Evolutionary conservation across 2,329 filamentous ascomycete genomes (phyloP).

Genomic region (Penicillium concentricum): DNA sequence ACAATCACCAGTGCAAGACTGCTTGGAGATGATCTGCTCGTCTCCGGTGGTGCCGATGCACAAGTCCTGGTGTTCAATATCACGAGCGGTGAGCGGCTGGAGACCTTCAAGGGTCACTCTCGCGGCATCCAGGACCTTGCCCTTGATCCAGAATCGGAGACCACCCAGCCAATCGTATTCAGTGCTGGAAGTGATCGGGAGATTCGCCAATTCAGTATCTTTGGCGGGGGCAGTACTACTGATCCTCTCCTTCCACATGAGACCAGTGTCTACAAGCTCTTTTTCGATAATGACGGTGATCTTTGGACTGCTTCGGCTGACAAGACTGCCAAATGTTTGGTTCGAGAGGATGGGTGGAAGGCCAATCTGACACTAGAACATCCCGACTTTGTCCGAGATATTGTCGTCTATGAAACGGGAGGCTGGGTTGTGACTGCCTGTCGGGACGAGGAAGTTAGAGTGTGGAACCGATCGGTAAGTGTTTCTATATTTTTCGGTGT

Average conservation of each 20-base stretch:
- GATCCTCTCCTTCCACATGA: constrained; percentile 75
- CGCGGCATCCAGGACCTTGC: constrained; percentile 78
- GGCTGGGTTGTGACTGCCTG: constrained; percentile 84
- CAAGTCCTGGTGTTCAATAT: constrained; percentile 84
- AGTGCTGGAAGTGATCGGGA: constrained; percentile 78
- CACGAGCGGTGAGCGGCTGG: constrained; percentile 64
- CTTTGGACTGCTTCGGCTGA: constrained; percentile 94
- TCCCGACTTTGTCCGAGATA: constrained; percentile 84
- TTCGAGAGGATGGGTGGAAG: constrained; percentile 66
- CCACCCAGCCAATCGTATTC: constrained; percentile 57
- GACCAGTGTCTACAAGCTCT: constrained; percentile 80
- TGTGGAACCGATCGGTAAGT: constrained; percentile 70
- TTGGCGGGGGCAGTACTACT: constrained; percentile 45
- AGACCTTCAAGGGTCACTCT: constrained; percentile 73
- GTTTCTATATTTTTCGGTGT: not conserved
- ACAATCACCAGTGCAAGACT: constrained; percentile 65
- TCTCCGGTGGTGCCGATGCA: constrained; percentile 75
- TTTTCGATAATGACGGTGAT: constrained; percentile 71
- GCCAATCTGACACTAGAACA: constrained; percentile 72
- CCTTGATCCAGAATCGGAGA: constrained; percentile 61
- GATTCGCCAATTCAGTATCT: constrained; percentile 64
- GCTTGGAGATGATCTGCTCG: constrained; percentile 60
- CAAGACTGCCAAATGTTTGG: constrained; percentile 78
- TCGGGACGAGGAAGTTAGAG: constrained; percentile 83
- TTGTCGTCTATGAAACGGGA: constrained; percentile 67